Percentiles rank a stretch among this genome's conserved stretches.
Evolutionary conservation across 2,329 filamentous ascomycete species (phyloP).

Genomic region (Aureobasidium lini): DNA sequence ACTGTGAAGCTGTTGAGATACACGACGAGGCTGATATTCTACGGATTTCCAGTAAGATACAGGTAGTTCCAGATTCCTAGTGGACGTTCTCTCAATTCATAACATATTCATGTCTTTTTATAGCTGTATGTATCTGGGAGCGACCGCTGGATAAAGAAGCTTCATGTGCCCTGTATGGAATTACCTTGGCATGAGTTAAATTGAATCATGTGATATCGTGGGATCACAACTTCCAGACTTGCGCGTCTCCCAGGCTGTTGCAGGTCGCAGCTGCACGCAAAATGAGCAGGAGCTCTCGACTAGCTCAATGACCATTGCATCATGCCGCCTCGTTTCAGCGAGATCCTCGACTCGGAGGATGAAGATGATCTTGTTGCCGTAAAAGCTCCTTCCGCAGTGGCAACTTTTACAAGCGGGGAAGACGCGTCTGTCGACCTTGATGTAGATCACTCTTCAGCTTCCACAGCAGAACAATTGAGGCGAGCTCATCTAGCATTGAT

Average conservation of each 20-base stretch:
- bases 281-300: neutral
- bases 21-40: too few species aligned
- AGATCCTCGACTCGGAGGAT: constrained; percentile 14
- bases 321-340: neutral
- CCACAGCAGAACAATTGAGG: constrained; percentile 2
- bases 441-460: constrained; percentile 1
- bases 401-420: neutral
- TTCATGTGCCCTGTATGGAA: too few species aligned
- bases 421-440: neutral
- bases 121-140: too few species aligned
- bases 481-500: constrained; percentile 6
- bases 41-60: too few species aligned
- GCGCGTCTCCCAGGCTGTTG: neutral
- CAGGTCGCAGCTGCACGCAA: neutral
- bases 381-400: neutral
- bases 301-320: neutral
- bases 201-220: neutral
- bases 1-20: too few species aligned
- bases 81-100: too few species aligned
- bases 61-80: too few species aligned
- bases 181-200: neutral
- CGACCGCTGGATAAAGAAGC: too few species aligned
- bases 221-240: neutral
- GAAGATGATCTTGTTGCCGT: constrained; percentile 9
- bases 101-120: too few species aligned